These are phyloP conservation scores for Sisymbrium irio DNA, from an alignment of 345 rosid genomes.

Conservation along the genomic window DNA sequence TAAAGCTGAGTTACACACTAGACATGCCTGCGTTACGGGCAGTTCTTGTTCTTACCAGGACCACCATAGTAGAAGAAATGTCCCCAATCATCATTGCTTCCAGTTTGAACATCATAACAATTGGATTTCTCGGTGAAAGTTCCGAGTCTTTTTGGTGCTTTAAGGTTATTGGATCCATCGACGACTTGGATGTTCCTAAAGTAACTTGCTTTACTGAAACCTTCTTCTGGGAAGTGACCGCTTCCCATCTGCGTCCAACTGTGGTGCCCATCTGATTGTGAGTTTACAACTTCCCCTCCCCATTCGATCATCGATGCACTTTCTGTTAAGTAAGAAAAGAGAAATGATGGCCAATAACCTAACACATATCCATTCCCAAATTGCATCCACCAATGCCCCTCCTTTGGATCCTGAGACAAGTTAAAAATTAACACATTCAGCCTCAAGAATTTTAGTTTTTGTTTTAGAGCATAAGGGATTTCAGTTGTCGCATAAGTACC, in stretches of 20 bases:
- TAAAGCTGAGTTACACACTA: background rate
- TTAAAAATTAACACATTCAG: background rate
- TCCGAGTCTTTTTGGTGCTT: slow-evolving; percentile 77
- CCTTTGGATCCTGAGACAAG: slow-evolving; percentile 75
- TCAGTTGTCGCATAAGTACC: slow-evolving; percentile 40
- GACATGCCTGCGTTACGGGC: slow-evolving; percentile 39
- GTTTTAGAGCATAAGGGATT: background rate
- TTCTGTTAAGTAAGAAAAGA: slow-evolving; percentile 92
- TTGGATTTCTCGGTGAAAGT: slow-evolving; percentile 91
- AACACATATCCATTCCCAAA: slow-evolving; percentile 79
- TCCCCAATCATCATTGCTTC: slow-evolving; percentile 93
- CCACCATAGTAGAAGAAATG: slow-evolving; percentile 98
- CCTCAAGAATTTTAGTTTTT: background rate
- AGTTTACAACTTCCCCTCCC: slow-evolving; percentile 99
- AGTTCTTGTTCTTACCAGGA: slow-evolving; percentile 84
- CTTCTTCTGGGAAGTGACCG: slow-evolving; percentile 94
- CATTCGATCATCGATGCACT: slow-evolving; percentile 97
- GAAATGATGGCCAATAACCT: slow-evolving; percentile 95
- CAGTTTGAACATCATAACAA: slow-evolving; percentile 92
- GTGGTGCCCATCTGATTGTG: slow-evolving; percentile 77
- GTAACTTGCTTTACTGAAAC: slow-evolving; percentile 85
- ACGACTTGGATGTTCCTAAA: slow-evolving; percentile 91
- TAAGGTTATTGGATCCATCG: slow-evolving; percentile 87
- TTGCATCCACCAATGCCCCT: slow-evolving; percentile 99
- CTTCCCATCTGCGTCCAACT: slow-evolving; percentile 98